These are phyloP conservation scores for Gaultheria prostrata DNA, from an alignment of 148 eudicot genomes.

Conservation along the genomic window DNA sequence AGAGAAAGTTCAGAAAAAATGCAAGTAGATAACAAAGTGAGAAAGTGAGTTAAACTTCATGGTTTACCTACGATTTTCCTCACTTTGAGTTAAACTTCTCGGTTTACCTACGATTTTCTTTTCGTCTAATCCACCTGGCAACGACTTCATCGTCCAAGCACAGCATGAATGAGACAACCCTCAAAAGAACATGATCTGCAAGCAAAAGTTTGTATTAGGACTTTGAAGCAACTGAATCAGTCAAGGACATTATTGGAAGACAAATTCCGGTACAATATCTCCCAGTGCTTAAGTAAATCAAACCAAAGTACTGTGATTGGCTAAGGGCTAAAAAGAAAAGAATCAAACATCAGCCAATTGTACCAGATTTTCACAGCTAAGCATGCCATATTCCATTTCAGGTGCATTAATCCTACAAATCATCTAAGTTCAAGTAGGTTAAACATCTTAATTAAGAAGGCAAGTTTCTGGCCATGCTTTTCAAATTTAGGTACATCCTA, in stretches of 20 bases:
- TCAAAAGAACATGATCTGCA: neutral
- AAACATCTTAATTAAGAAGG: neutral
- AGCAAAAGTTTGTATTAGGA: neutral
- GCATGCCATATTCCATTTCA: neutral
- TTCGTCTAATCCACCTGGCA: neutral
- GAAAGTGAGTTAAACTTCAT: neutral
- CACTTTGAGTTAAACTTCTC: neutral
- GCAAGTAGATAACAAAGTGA: neutral
- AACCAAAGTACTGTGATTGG: slow-evolving; percentile 6
- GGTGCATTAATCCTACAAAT: neutral
- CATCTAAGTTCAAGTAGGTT: neutral
- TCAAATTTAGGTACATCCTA: neutral
- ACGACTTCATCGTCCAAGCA: neutral
- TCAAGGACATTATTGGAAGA: neutral
- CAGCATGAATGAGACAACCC: neutral
- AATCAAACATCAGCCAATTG: neutral
- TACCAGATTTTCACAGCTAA: neutral
- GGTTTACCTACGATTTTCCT: neutral
- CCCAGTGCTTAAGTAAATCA: neutral
- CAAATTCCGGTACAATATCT: neutral
- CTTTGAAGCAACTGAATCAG: neutral
- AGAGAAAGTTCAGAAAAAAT: neutral
- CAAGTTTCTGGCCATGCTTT: neutral
- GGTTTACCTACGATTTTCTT: neutral
- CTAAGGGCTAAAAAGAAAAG: neutral